Evolutionary conservation across 2,329 filamentous ascomycete species (phyloP).

Genomic region (Calonectria naviculata): DNA sequence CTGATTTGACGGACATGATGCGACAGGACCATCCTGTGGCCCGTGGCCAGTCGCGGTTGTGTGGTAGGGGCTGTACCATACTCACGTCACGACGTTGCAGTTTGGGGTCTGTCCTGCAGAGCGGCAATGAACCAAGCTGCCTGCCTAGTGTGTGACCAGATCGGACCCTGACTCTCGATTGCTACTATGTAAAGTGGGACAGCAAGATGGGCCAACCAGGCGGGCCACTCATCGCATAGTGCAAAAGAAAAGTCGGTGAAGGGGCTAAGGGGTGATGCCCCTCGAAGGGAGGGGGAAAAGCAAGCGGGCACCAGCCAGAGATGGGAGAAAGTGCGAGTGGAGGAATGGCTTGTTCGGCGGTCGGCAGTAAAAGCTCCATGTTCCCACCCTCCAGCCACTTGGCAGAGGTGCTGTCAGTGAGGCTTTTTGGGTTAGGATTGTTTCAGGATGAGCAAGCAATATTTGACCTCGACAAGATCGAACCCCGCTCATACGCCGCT

Average conservation of each 20-base stretch:
- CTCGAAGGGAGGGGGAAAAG: conserved; percentile 31
- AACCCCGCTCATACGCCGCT: conserved; percentile 8
- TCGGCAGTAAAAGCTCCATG: conserved; percentile 18
- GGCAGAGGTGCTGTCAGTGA: conserved; percentile 16
- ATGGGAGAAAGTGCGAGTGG: conserved; percentile 25
- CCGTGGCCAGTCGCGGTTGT: conserved; percentile 5
- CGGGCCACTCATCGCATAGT: conserved; percentile 37
- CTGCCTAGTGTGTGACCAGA: conserved; percentile 29
- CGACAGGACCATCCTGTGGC: conserved; percentile 9
- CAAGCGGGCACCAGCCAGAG: conserved; percentile 35
- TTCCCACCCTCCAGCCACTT: conserved; percentile 15
- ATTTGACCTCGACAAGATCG: conserved; percentile 10
- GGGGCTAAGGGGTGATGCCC: conserved; percentile 37
- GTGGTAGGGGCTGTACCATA: not conserved
- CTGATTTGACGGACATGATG: not conserved
- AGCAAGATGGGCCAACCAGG: conserved; percentile 32
- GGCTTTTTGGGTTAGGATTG: conserved; percentile 26
- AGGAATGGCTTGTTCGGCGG: conserved; percentile 28
- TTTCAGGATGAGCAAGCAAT: conserved; percentile 21
- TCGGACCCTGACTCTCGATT: conserved; percentile 41
- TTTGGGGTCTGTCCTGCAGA: conserved; percentile 22
- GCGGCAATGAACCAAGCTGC: conserved; percentile 32
- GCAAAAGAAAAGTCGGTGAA: conserved; percentile 50
- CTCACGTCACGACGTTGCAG: conserved; percentile 22
- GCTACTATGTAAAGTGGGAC: conserved; percentile 33